Conservation (phyloP, 2,329 filamentous ascomycete genomes). For the Fusarium vanettenii region DNA sequence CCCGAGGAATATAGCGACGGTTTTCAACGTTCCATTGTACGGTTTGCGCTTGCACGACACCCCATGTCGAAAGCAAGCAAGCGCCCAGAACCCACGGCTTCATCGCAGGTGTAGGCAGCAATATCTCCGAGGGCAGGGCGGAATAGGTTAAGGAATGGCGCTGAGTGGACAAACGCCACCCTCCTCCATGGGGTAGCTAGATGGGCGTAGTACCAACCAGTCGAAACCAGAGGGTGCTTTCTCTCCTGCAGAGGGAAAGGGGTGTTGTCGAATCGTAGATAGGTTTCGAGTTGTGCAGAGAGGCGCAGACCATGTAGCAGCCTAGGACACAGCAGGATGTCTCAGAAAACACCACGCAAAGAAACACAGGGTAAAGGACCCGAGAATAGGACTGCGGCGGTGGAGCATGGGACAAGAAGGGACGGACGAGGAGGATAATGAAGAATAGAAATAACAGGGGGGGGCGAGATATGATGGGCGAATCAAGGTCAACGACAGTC, state of each 20-base stretch:
- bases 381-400: constrained; percentile 25
- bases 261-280: neutral
- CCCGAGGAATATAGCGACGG: constrained; percentile 46
- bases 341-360: constrained; percentile 32
- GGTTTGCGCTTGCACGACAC: constrained; percentile 45
- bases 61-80: constrained; percentile 39
- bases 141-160: constrained; percentile 34
- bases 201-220: constrained; percentile 23
- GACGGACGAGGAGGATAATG: constrained; percentile 25
- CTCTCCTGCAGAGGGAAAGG: neutral
- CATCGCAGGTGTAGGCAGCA: constrained; percentile 34
- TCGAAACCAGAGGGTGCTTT: constrained; percentile 5
- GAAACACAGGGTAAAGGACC: constrained; percentile 33
- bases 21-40: constrained; percentile 62
- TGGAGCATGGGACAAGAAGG: constrained; percentile 37
- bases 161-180: constrained; percentile 34
- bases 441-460: constrained; percentile 31
- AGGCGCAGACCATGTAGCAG: constrained; percentile 15
- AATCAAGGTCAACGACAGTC: constrained; percentile 26
- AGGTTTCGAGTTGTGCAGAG: constrained; percentile 8
- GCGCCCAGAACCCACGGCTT: constrained; percentile 34
- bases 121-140: neutral
- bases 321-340: constrained; percentile 34
- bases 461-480: constrained; percentile 17
- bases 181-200: constrained; percentile 38